phyloP scores from a whole-genome alignment of 495 filamentous ascomycete genomes.

The Aspergillus panamensis region DNA sequence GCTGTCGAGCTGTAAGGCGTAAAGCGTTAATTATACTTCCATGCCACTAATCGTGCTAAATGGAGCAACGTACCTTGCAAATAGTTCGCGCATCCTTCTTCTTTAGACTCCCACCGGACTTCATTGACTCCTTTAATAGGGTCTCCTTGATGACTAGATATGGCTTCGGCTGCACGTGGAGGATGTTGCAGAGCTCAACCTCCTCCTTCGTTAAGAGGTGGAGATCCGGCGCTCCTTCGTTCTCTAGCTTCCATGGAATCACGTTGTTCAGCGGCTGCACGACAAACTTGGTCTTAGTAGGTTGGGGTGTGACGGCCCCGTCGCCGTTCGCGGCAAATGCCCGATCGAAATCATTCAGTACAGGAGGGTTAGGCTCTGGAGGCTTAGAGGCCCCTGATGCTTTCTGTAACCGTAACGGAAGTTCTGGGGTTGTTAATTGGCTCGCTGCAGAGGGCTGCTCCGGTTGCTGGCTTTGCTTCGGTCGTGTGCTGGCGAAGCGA shows the following conservation, averaged over 20 bases:
- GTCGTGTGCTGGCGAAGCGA: conserved; percentile 60
- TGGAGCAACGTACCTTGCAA: conserved; percentile 49
- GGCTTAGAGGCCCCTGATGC: conserved; percentile 33
- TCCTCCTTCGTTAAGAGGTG: conserved; percentile 87
- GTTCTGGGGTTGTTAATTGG: conserved; percentile 71
- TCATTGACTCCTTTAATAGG: conserved; percentile 81
- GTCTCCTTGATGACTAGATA: conserved; percentile 92
- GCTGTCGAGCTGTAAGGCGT: conserved; percentile 52
- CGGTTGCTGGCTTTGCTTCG: conserved; percentile 52
- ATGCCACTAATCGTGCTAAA: not conserved
- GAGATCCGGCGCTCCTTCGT: conserved; percentile 72
- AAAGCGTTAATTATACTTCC: conserved; percentile 12
- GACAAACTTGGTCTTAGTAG: conserved; percentile 46
- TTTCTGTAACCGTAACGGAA: conserved; percentile 57
- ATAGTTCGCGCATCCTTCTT: conserved; percentile 81
- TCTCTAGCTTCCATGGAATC: conserved; percentile 63
- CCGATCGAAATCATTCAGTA: conserved; percentile 42
- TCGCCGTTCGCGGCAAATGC: conserved; percentile 44
- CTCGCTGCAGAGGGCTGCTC: conserved; percentile 70
- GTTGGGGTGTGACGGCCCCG: conserved; percentile 33
- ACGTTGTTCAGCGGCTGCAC: conserved; percentile 52
- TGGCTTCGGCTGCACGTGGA: conserved; percentile 85
- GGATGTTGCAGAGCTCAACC: conserved; percentile 73
- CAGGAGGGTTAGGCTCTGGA: conserved; percentile 29
- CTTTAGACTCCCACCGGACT: conserved; percentile 79